Conservation (phyloP, 305 asterid genomes). For the Rubia peregrina region DNA sequence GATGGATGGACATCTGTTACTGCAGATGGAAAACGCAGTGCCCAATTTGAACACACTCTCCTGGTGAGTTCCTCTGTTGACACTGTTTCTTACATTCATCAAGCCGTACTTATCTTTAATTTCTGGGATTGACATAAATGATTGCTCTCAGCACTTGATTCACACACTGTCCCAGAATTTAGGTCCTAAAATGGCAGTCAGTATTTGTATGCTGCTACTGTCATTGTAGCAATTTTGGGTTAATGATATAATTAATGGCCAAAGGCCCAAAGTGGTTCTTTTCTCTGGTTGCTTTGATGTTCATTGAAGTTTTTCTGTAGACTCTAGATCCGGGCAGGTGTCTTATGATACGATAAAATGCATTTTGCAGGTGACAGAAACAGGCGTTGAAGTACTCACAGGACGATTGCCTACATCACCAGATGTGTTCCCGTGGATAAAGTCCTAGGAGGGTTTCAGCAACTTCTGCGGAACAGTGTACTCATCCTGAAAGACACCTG, state of each 20-base stretch:
- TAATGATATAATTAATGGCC: too few species aligned
- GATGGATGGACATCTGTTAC: slow-evolving; percentile 99
- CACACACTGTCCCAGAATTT: not conserved
- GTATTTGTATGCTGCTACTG: not conserved
- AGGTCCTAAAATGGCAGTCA: not conserved
- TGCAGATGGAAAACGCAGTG: slow-evolving; percentile 92
- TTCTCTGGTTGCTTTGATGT: too few species aligned
- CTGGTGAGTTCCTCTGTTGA: slow-evolving; percentile 44
- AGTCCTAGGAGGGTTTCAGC: slow-evolving; percentile 24
- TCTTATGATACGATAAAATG: not conserved
- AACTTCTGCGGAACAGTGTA: not conserved
- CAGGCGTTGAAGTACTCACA: slow-evolving; percentile 85
- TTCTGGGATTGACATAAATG: not conserved
- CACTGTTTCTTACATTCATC: not conserved
- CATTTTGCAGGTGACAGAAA: slow-evolving; percentile 63
- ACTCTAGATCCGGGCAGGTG: not conserved
- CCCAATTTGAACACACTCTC: slow-evolving; percentile 94
- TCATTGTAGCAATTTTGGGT: not conserved
- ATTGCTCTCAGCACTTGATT: not conserved
- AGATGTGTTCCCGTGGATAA: slow-evolving; percentile 70
- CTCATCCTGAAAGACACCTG: not conserved
- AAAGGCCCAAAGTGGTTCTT: too few species aligned
- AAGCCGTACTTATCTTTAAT: not conserved
- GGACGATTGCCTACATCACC: slow-evolving; percentile 85
- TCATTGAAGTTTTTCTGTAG: not conserved